Conservation (phyloP, 1,284 basidiomycete species). For the Apiotrichum mycotoxinovorans region DNA sequence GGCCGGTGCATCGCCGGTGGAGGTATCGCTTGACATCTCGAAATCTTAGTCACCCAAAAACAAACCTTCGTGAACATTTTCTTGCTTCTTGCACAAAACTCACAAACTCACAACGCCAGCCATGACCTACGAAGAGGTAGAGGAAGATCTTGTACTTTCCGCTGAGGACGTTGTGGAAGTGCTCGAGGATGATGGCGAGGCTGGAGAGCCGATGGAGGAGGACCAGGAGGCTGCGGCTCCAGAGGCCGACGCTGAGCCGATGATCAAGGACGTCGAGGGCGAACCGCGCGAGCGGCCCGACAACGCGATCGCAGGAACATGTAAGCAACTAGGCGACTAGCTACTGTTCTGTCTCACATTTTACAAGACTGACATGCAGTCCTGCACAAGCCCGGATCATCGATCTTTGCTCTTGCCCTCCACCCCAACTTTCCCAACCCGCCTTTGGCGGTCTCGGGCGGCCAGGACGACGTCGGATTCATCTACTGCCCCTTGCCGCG, state of each 20-base stretch:
- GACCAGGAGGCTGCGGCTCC: conserved; percentile 28
- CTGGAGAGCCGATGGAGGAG: conserved; percentile 52
- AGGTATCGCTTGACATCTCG: background rate
- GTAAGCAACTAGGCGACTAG: conserved; percentile 13
- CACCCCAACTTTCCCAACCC: conserved; percentile 71
- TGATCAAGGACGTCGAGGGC: conserved; percentile 23
- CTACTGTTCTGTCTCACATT: too few relatives aligned
- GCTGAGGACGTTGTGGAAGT: conserved; percentile 33
- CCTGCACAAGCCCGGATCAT: conserved; percentile 49
- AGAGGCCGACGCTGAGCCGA: conserved; percentile 38
- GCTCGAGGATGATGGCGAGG: conserved; percentile 62
- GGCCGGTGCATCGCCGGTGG: too few relatives aligned
- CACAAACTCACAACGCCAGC: background rate
- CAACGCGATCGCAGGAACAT: conserved; percentile 27
- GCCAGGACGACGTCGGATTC: conserved; percentile 91
- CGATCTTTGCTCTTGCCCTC: conserved; percentile 79
- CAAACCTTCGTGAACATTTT: background rate
- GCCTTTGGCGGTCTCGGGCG: conserved; percentile 82
- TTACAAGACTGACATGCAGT: conserved; percentile 29
- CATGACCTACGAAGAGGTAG: conserved; percentile 6
- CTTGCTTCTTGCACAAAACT: too few relatives aligned
- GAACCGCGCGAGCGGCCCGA: conserved; percentile 22
- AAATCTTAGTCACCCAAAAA: background rate
- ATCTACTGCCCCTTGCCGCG: conserved; percentile 60
- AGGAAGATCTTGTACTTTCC: conserved; percentile 13